phyloP scores from a whole-genome alignment of 2,329 filamentous ascomycete species.

The Chaetoscypha palmicola region DNA sequence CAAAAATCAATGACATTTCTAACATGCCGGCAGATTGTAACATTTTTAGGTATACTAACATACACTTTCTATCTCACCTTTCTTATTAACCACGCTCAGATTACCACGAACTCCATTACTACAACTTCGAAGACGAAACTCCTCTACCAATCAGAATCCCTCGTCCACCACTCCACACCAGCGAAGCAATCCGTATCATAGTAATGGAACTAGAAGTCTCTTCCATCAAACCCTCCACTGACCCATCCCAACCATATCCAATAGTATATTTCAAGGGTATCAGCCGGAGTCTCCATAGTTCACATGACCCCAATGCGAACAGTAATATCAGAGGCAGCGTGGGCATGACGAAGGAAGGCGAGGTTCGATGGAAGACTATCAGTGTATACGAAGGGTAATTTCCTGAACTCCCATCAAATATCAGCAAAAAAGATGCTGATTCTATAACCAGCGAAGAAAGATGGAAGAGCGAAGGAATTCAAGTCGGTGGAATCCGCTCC shows the following conservation, averaged over 20 bases:
- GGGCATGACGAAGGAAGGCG: conserved; percentile 59
- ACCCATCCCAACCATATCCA: conserved; percentile 51
- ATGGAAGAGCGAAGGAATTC: conserved; percentile 72
- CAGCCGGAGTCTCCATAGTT: conserved; percentile 54
- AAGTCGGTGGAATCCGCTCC: conserved; percentile 60
- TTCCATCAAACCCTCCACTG: conserved; percentile 49
- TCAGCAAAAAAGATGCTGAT: conserved; percentile 1
- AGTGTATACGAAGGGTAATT: conserved; percentile 50
- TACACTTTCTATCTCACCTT: too few species aligned
- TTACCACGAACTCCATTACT: conserved; percentile 64
- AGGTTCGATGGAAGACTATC: conserved; percentile 67
- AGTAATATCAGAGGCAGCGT: conserved; percentile 59
- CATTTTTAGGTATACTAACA: conserved; percentile 23
- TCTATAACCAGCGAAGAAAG: conserved; percentile 51
- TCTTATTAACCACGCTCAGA: too few species aligned
- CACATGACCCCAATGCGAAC: conserved; percentile 62
- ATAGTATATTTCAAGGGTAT: conserved; percentile 62
- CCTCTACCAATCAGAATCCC: conserved; percentile 36
- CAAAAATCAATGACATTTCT: neutral
- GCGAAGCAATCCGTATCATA: conserved; percentile 65
- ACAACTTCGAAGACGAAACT: conserved; percentile 53
- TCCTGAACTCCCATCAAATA: neutral
- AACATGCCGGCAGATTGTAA: conserved; percentile 2
- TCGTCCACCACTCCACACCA: conserved; percentile 48
- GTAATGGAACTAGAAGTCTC: conserved; percentile 60